Percentiles rank a stretch among this genome's conserved stretches.
These are phyloP conservation scores for Phialophora macrospora DNA, from an alignment of 2,329 filamentous ascomycete species.

Conservation along the genomic window DNA sequence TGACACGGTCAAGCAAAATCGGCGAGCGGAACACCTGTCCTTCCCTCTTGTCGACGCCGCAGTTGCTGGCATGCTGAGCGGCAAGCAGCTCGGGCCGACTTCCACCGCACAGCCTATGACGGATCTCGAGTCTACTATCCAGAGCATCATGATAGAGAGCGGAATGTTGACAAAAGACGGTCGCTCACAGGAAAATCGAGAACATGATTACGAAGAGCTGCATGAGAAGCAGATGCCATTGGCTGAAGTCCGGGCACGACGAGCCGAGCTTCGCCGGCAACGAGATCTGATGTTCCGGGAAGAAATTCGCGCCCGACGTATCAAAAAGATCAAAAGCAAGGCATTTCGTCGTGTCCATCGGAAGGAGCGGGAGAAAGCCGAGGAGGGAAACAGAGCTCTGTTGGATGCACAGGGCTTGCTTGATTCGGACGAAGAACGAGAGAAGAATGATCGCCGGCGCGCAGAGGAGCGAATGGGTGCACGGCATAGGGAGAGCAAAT, in stretches of 20 bases:
- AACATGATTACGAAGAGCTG: slow-evolving; percentile 71
- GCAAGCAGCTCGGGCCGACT: slow-evolving; percentile 67
- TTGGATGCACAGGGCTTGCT: slow-evolving; percentile 64
- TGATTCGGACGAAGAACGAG: slow-evolving; percentile 67
- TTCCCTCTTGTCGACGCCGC: slow-evolving; percentile 82
- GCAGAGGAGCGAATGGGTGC: slow-evolving; percentile 85
- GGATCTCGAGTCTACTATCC: slow-evolving; percentile 83
- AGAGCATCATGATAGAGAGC: slow-evolving; percentile 87
- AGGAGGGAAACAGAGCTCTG: slow-evolving; percentile 38
- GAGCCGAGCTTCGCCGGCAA: slow-evolving; percentile 75
- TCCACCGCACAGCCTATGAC: slow-evolving; percentile 67
- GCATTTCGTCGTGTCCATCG: slow-evolving; percentile 90
- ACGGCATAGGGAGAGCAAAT: slow-evolving; percentile 85
- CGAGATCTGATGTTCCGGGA: slow-evolving; percentile 87
- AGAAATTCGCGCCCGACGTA: slow-evolving; percentile 83
- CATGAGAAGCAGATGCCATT: slow-evolving; percentile 74
- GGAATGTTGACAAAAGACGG: slow-evolving; percentile 68
- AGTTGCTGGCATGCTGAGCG: slow-evolving; percentile 62
- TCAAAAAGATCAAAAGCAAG: slow-evolving; percentile 99
- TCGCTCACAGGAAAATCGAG: slow-evolving; percentile 65
- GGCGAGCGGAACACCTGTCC: slow-evolving; percentile 83
- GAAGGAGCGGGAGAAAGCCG: slow-evolving; percentile 52
- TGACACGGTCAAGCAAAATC: slow-evolving; percentile 92
- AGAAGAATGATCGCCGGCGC: slow-evolving; percentile 71
- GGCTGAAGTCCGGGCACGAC: slow-evolving; percentile 72